phyloP scores from a whole-genome alignment of 2,329 filamentous ascomycete genomes.

The Fusarium xyrophilum region DNA sequence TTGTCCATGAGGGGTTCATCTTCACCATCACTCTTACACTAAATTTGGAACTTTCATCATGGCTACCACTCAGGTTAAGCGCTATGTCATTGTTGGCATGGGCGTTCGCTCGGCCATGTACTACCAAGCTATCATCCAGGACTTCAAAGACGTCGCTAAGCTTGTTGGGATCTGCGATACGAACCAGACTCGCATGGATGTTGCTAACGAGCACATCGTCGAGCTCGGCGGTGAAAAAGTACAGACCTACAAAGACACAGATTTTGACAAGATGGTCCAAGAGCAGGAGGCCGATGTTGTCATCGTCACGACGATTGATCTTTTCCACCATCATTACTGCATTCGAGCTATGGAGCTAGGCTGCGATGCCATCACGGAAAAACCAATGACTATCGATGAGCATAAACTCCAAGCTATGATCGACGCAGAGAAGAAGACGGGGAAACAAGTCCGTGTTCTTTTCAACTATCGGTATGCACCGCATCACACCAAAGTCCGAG shows the following conservation, averaged over 20 bases:
- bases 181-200: conserved; percentile 65
- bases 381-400: conserved; percentile 69
- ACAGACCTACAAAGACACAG: conserved; percentile 60
- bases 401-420: conserved; percentile 58
- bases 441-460: conserved; percentile 60
- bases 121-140: conserved; percentile 62
- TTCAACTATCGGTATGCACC: conserved; percentile 72
- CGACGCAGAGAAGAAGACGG: conserved; percentile 40
- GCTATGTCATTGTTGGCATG: conserved; percentile 64
- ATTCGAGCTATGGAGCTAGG: conserved; percentile 65
- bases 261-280: conserved; percentile 65
- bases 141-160: conserved; percentile 56
- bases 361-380: conserved; percentile 66
- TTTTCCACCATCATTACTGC: conserved; percentile 67
- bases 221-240: conserved; percentile 56
- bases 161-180: conserved; percentile 67
- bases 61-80: conserved; percentile 42
- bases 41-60: background rate
- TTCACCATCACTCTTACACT: no score
- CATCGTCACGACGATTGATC: conserved; percentile 69
- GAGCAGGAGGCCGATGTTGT: conserved; percentile 65
- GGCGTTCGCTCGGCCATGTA: conserved; percentile 66
- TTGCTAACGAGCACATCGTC: conserved; percentile 58
- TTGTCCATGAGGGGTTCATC: background rate
- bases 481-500: conserved; percentile 66